Evolutionary conservation across 75 land plant genomes (phyloP), one percentile per base, ranked within the genome.

Genomic region (Pseudotsuga menziesii): DNA sequence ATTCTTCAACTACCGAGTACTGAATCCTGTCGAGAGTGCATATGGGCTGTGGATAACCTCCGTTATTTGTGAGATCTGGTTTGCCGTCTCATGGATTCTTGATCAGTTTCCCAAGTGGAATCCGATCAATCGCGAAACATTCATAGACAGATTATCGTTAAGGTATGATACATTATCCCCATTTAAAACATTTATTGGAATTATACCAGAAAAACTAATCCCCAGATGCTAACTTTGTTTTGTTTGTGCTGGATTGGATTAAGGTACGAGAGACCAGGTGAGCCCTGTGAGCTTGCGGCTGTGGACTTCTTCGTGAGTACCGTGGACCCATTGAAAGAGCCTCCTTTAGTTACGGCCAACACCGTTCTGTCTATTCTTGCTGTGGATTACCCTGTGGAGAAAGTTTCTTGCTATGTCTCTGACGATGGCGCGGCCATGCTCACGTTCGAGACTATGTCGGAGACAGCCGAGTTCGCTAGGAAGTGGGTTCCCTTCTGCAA

Each of bases 41-140:
- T 90, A 76, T 83, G 91, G 89, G 20, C 70, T 96, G 48, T 96
- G 98, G 98, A 84, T 96, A 57, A 96, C 98, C 58, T 96, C 98
- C 32, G 76, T 96, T 59, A 91, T 90, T 16, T 96, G 98, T 58
- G 98, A 96, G 83, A 89, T 96, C 56, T 96, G 97, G 98, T 96
- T 96, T 67, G 98, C 97, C 25, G 23, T 96, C n/a, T 96, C 98
- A 6, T 96, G 98, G 98, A 92, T 96, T 67, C 86, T 96, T 82
- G 98, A 96, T 86, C 98, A 96, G 78, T 96, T 96, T 77, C 98
- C 98, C 29, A 96, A 93, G 71, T 96, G 98, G 98, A 76, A 78
- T 74, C 98, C 98, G 17, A 79, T 96, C 72, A 84, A 85, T 29
- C 82, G 98, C 66, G 98, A 91, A 35, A 90, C 97, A 17, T 93